Evolutionary conservation across 2,329 filamentous ascomycete genomes (phyloP), one percentile per base, ranked within the genome.

Genomic region (Diaporthe velutina): DNA sequence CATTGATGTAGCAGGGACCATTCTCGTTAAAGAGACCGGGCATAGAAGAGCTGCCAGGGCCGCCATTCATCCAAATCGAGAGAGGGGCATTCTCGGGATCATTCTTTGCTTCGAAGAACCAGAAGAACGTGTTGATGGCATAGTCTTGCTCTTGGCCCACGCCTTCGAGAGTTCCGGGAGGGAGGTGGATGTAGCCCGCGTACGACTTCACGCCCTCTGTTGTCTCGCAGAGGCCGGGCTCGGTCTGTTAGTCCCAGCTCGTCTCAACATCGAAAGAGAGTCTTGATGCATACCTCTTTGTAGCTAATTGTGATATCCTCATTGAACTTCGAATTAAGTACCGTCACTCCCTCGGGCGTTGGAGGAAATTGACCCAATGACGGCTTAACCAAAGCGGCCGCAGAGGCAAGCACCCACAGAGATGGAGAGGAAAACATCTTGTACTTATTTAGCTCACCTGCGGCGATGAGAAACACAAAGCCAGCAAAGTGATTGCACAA

Each of bases 41-140:
- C 86, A 91, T 88, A 40, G 87, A 89, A 76, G 87, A 89, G 60
- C 84, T 85, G n/a, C 90, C 90, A 4, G 90, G 90, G 3, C 90
- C 90, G 38, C 90, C 90, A 79, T 90, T 91, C 71, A 92, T 81
- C 73, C 68, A 74, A 35, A 74, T 73, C 13, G 58, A 71, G 30
- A 74, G 48, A 2, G 73, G 68, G 22, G 73, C 73, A 72, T 72
- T 77, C 22, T 57, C 45, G 25, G 78, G 75, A 22, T 73, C 73
- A 4, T 58, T 74, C 38, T 71, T 60, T 17, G 73, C 73, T 54
- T 74, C 73, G 35, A 74, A 74, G 60, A 74, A 74, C 73, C 70
- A 74, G n/a, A 74, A 74, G 48, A 74, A 74, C 2, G 73, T 74
- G 68, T 72, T 74, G 58, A 73, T 74, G 7, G 58, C 33, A 13